phyloP scores from a whole-genome alignment of 345 rosid species.

The Fremontodendron californicum region DNA sequence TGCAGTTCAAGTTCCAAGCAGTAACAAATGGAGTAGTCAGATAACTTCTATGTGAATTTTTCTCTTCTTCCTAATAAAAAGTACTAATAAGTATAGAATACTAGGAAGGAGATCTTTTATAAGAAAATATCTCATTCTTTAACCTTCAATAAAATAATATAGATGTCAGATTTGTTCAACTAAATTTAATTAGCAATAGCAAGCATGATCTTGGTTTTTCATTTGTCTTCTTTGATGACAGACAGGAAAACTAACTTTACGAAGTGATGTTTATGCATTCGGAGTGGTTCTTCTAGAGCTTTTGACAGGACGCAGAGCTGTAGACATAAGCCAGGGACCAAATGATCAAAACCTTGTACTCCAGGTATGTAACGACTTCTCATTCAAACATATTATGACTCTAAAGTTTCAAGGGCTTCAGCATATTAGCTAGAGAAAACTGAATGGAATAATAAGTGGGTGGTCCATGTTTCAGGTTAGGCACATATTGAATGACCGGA shows the following conservation, averaged over 20 bases:
- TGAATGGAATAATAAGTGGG: slow-evolving; percentile 10
- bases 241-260: slow-evolving; percentile 96
- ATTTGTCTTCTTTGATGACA: slow-evolving; percentile 26
- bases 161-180: background rate
- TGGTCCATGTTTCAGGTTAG: slow-evolving; percentile 58
- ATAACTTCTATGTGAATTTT: background rate
- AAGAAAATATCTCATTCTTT: background rate
- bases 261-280: slow-evolving; percentile 95
- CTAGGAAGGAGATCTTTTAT: background rate
- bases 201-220: background rate
- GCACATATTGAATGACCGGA: slow-evolving; percentile 69
- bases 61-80: background rate
- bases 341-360: slow-evolving; percentile 88
- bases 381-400: background rate
- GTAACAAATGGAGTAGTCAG: no score
- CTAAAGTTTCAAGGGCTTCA: slow-evolving; percentile 8
- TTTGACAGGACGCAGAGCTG: slow-evolving; percentile 92
- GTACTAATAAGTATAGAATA: background rate
- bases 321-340: slow-evolving; percentile 81
- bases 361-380: slow-evolving; percentile 51
- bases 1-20: no score
- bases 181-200: slow-evolving; percentile 1
- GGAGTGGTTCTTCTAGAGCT: slow-evolving; percentile 96
- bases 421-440: background rate
- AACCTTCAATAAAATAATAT: background rate